phyloP scores from a whole-genome alignment of 225 moss, liverwort and hornwort genomes.

The Polytrichum commune region DNA sequence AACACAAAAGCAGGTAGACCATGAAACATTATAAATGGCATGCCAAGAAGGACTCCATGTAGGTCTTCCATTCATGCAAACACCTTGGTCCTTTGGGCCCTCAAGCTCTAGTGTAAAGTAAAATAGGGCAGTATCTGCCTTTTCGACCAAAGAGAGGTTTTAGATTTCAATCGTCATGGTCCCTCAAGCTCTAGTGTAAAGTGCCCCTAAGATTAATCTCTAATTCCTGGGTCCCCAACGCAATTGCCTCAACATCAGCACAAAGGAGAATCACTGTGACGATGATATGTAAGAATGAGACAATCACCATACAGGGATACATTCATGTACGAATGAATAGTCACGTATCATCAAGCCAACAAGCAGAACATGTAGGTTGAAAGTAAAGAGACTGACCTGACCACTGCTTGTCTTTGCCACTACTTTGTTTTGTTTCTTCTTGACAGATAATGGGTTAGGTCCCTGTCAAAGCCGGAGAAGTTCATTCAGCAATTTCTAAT shows the following conservation, averaged over 20 bases:
- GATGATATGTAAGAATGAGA: not conserved
- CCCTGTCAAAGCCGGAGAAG: conserved; percentile 27
- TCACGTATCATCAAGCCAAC: not conserved
- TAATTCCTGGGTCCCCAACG: not conserved
- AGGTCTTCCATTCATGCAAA: too few species aligned
- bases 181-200: not conserved
- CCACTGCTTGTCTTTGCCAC: conserved; percentile 19
- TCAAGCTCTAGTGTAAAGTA: too few species aligned
- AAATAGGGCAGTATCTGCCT: too few species aligned
- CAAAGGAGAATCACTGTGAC: not conserved
- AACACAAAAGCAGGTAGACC: too few species aligned
- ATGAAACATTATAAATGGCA: too few species aligned
- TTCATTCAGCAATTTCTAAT: conserved; percentile 3
- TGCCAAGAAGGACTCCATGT: too few species aligned
- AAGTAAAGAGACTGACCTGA: conserved; percentile 22
- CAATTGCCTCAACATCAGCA: not conserved
- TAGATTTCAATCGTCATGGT: too few species aligned
- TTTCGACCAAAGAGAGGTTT: too few species aligned
- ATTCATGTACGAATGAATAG: not conserved
- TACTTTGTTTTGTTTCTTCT: conserved; percentile 36
- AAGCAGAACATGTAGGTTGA: not conserved
- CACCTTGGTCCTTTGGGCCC: too few species aligned
- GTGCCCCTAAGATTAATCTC: not conserved
- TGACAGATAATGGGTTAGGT: conserved; percentile 62
- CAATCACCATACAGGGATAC: not conserved